These are phyloP conservation scores for Fraxinus baroniana DNA, from an alignment of 305 asterid species.

Conservation along the genomic window DNA sequence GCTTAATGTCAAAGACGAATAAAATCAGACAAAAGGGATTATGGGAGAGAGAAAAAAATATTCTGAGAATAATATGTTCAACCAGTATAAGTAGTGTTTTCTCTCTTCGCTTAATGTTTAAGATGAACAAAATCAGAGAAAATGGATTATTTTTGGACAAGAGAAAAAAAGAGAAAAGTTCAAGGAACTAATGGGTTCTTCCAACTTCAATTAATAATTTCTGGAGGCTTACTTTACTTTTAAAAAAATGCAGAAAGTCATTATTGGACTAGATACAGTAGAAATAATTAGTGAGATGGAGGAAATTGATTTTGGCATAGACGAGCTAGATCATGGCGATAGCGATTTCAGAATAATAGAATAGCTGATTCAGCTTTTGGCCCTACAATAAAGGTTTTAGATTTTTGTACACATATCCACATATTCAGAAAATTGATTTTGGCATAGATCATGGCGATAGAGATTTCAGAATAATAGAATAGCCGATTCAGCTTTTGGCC, in stretches of 20 bases:
- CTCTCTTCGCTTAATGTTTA: background rate
- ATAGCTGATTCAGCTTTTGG: too few species aligned
- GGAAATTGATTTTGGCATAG: constrained; percentile 62
- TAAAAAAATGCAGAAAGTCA: constrained; percentile 77
- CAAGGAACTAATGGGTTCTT: background rate
- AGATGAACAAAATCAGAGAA: background rate
- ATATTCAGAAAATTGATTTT: too few species aligned
- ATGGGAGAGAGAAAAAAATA: background rate
- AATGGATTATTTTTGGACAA: background rate
- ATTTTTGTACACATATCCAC: too few species aligned
- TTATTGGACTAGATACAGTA: constrained; percentile 80
- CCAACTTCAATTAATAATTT: constrained; percentile 9
- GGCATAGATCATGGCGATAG: too few species aligned
- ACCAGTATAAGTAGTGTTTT: background rate
- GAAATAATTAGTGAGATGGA: constrained; percentile 82
- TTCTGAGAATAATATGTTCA: background rate
- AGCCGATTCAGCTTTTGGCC: too few species aligned
- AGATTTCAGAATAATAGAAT: too few species aligned
- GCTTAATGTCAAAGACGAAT: too few species aligned
- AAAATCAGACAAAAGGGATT: background rate
- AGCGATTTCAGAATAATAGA: constrained; percentile 31
- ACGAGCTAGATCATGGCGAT: constrained; percentile 67
- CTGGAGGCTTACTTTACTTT: constrained; percentile 32
- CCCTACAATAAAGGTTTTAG: too few species aligned
- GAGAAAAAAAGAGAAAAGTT: background rate